These are phyloP conservation scores for Bimuria novae-zelandiae DNA, from an alignment of 2,329 filamentous ascomycete species.

Conservation along the genomic window DNA sequence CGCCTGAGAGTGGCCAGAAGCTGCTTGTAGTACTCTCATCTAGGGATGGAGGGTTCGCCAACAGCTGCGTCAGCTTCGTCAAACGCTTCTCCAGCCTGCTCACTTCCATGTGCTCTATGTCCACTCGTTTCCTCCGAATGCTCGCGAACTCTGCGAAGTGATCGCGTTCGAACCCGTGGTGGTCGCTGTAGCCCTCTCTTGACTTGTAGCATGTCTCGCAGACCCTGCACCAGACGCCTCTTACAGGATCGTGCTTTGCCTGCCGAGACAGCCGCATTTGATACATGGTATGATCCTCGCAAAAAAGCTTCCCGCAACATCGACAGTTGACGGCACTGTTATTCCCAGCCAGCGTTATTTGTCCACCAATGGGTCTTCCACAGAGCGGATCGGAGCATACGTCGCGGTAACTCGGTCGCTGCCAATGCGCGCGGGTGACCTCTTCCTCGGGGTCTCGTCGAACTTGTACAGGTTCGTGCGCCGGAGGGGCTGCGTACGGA, in stretches of 20 bases:
- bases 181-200: constrained; percentile 91
- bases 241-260: constrained; percentile 84
- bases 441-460: constrained; percentile 81
- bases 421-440: constrained; percentile 89
- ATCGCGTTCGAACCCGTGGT: constrained; percentile 71
- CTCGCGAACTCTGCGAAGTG: constrained; percentile 72
- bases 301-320: constrained; percentile 90
- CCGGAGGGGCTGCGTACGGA: constrained; percentile 38
- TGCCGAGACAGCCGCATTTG: constrained; percentile 96
- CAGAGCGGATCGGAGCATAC: constrained; percentile 86
- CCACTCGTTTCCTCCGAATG: constrained; percentile 76
- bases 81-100: constrained; percentile 89
- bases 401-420: constrained; percentile 74
- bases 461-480: constrained; percentile 31
- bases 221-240: constrained; percentile 91
- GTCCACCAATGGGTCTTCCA: constrained; percentile 50
- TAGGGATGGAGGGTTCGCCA: constrained; percentile 71
- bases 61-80: constrained; percentile 83
- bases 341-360: constrained; percentile 73
- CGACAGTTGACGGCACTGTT: constrained; percentile 91
- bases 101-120: constrained; percentile 84
- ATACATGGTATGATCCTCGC: constrained; percentile 98
- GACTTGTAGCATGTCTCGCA: constrained; percentile 99
- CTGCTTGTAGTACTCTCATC: constrained; percentile 59
- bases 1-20: constrained; percentile 62